phyloP scores from a whole-genome alignment of 768 basidiomycete species.

The Termitomyces sp. region DNA sequence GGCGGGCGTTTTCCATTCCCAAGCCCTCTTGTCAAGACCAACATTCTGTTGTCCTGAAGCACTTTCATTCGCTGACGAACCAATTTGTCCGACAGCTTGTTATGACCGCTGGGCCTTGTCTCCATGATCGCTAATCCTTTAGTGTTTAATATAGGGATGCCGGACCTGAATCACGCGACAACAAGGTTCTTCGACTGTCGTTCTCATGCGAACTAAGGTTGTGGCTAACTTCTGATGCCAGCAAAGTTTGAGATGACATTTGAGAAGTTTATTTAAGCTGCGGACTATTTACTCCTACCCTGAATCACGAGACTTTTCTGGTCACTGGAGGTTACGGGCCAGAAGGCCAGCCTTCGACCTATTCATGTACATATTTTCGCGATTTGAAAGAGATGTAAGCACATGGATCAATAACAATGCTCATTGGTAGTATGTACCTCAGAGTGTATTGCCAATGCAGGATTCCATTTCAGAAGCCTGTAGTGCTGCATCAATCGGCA shows the following conservation, averaged over 20 bases:
- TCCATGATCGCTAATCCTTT: slow-evolving; percentile 2
- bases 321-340: too few relatives aligned
- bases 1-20: neutral
- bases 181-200: slow-evolving; percentile 8
- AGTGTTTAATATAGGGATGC: slow-evolving; percentile 10
- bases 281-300: neutral
- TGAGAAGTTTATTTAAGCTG: neutral
- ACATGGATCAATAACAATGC: neutral
- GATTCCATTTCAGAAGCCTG: neutral
- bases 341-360: too few relatives aligned
- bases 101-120: neutral
- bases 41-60: neutral
- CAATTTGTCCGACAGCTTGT: too few relatives aligned
- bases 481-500: neutral
- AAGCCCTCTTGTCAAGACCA: neutral
- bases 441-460: neutral
- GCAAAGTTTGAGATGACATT: neutral
- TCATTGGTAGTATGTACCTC: too few relatives aligned
- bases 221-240: neutral
- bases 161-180: slow-evolving; percentile 7
- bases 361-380: too few relatives aligned
- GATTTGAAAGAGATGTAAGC: too few relatives aligned
- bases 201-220: neutral
- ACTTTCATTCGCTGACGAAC: neutral
- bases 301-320: neutral